Evolutionary conservation across 495 filamentous ascomycete species (phyloP), one percentile per base, ranked within the genome.

Genomic region (Terfezia claveryi): DNA sequence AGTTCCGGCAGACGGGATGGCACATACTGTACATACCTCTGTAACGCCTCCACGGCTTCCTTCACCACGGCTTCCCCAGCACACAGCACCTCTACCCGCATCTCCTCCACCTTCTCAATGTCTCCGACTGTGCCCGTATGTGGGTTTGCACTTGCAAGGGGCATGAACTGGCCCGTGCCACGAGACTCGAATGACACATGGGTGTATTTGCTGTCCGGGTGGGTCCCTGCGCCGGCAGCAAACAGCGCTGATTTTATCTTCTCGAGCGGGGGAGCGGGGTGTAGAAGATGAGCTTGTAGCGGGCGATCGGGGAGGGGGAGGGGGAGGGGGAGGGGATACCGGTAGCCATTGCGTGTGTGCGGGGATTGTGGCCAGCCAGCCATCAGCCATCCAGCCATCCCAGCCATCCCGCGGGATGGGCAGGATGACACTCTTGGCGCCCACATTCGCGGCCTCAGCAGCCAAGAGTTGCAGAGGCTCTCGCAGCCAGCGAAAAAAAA

Each of bases 141-240:
- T 11, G 78, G 80, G 32, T 77, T 79, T 16, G 81, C 76, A n/a
- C 64, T 70, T 20, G 65, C 68, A 12, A 69, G 70, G 4, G 77
- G 78, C 14, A 73, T 68, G 64, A 81, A 85, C 58, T 82, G 80
- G 2, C 76, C 76, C 0, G 67, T 76, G 7, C 79, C 80, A 7
- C 68, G 57, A 4, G 69, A 62, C 12, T 72, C 71, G 65, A 71
- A 84, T 63, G 74, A 74, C 65, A 72, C 77, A 55, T 82, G 72
- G 5, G 72, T 78, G 68, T 83, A 84, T 57, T 75, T 74, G 23
- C 75, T 76, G 0, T 72, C 73, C 2, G 78, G 78, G 58, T 75
- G 79, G 4, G 70, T 67, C 0, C 81, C 80, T 3, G 77, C 80
- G 11, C 80, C 80, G 0, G 79, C 74, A 16, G 71, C 71, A 61